Conservation (phyloP, 345 rosid species). For the Psidium guajava region DNA sequence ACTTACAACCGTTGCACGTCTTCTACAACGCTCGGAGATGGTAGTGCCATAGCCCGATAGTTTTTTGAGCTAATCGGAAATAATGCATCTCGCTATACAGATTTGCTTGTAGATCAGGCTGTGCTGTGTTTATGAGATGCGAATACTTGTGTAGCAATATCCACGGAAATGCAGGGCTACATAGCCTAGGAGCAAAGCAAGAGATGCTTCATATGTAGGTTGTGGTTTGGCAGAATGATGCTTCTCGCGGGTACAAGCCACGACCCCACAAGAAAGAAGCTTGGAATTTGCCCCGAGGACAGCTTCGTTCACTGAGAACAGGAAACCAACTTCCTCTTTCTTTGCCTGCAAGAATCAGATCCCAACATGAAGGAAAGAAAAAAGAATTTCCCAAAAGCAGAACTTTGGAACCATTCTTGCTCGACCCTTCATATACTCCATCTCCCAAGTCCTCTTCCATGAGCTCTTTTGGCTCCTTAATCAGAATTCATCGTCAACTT, state of each 20-base stretch:
- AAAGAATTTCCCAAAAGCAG: neutral
- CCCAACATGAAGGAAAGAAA: neutral
- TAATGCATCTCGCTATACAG: neutral
- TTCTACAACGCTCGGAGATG: neutral
- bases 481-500: neutral
- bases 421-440: neutral
- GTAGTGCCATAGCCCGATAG: neutral
- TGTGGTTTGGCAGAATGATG: neutral
- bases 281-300: neutral
- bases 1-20: neutral
- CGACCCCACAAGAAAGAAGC: neutral
- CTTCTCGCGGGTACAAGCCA: neutral
- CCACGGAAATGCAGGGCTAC: neutral
- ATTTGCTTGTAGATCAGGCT: neutral
- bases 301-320: neutral
- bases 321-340: neutral
- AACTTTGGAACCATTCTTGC: neutral
- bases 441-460: neutral
- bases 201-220: neutral
- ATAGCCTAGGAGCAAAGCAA: neutral
- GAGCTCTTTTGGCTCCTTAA: neutral
- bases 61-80: neutral
- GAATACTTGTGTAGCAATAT: neutral
- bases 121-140: neutral
- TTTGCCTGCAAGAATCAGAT: neutral